phyloP scores from a whole-genome alignment of 2,329 filamentous ascomycete species.

The Exophiala sp. region DNA sequence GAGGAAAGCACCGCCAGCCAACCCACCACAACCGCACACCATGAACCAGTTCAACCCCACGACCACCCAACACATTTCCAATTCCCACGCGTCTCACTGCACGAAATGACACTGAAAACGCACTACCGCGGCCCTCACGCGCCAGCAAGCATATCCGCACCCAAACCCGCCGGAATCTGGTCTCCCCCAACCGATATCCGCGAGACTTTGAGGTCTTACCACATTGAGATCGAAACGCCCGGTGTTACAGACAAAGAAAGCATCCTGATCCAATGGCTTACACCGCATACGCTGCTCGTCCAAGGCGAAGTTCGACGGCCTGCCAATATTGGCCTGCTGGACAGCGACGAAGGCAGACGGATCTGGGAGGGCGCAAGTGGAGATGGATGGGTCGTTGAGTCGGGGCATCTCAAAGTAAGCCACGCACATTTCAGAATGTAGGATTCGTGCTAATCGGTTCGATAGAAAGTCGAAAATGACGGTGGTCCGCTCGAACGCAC shows the following conservation, averaged over 20 bases:
- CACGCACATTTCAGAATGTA: too few species aligned
- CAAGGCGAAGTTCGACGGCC: constrained; percentile 17
- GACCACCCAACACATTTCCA: constrained; percentile 21
- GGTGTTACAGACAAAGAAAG: constrained; percentile 20
- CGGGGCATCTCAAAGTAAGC: constrained; percentile 20
- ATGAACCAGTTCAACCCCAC: constrained; percentile 20
- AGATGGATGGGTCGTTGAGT: constrained; percentile 20
- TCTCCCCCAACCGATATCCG: constrained; percentile 21
- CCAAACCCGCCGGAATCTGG: constrained; percentile 7
- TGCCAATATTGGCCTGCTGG: constrained; percentile 18
- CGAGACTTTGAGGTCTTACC: constrained; percentile 19
- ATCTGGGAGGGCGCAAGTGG: constrained; percentile 20
- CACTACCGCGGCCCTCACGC: constrained; percentile 22
- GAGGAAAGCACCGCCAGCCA: constrained; percentile 7
- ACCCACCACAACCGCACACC: background rate
- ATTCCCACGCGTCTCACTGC: constrained; percentile 21
- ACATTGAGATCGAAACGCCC: constrained; percentile 23
- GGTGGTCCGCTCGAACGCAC: constrained; percentile 20
- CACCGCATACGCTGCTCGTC: constrained; percentile 22
- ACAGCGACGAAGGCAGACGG: constrained; percentile 10
- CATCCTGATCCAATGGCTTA: constrained; percentile 22
- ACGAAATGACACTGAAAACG: constrained; percentile 17
- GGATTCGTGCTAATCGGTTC: background rate
- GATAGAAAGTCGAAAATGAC: constrained; percentile 4
- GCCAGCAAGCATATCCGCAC: constrained; percentile 13